Evolutionary conservation across 257 asterid species (phyloP).

Genomic region (Ilex aquifolium): DNA sequence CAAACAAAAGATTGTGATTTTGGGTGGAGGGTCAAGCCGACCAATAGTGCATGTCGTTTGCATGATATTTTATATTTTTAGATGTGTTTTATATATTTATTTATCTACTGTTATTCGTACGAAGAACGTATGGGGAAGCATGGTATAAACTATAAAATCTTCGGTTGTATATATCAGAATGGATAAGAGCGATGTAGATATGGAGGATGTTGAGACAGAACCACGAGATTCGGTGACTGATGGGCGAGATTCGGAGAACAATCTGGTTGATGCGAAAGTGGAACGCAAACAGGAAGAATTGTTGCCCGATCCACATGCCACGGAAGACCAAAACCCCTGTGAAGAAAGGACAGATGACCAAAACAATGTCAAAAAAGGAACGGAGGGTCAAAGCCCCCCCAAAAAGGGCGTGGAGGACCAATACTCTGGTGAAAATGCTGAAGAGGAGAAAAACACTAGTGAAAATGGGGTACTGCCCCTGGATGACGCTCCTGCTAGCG

Average conservation of each 20-base stretch:
- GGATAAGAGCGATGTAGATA: slow-evolving; percentile 48
- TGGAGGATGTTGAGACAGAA: slow-evolving; percentile 41
- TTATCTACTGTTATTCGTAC: too few relatives aligned
- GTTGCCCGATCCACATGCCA: slow-evolving; percentile 14
- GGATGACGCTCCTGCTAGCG: slow-evolving; percentile 32
- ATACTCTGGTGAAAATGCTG: slow-evolving; percentile 18
- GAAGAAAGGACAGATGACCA: slow-evolving; percentile 23
- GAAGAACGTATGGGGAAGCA: too few relatives aligned
- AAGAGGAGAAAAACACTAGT: slow-evolving; percentile 15
- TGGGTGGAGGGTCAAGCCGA: too few relatives aligned
- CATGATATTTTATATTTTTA: too few relatives aligned
- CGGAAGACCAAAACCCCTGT: slow-evolving; percentile 2
- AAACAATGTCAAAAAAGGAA: slow-evolving; percentile 8
- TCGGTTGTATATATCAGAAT: slow-evolving; percentile 23
- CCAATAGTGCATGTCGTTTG: too few relatives aligned
- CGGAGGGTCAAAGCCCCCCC: slow-evolving; percentile 13
- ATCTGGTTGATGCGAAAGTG: slow-evolving; percentile 20
- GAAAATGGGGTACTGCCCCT: slow-evolving; percentile 30
- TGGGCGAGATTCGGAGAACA: slow-evolving; percentile 19
- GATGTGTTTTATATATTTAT: too few relatives aligned
- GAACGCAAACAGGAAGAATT: slow-evolving; percentile 21
- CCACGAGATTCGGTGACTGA: slow-evolving; percentile 22
- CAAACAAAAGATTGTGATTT: too few relatives aligned
- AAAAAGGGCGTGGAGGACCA: slow-evolving; percentile 16
- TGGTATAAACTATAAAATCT: neutral